A percentile compares a stretch with the other conserved stretches of the same genome.
Evolutionary conservation across 176 grass and related monocot genomes (phyloP).

Genomic region (Carex cristatella): DNA sequence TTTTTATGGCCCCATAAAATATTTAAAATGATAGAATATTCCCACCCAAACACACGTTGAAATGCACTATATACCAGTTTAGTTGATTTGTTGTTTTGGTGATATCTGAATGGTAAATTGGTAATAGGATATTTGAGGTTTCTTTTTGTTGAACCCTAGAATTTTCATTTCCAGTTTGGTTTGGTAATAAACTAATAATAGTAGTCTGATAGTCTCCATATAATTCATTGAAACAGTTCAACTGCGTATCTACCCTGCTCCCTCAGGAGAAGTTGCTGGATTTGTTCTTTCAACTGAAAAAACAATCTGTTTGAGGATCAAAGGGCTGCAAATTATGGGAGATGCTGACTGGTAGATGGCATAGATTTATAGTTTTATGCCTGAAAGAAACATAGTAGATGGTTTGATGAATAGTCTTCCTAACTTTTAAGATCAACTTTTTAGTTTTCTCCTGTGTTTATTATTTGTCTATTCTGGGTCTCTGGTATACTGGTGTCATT

Average conservation of each 20-base stretch:
- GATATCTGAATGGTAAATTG: neutral
- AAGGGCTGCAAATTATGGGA: neutral
- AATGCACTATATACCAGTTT: neutral
- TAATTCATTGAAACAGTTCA: conserved; percentile 56
- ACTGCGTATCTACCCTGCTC: conserved; percentile 51
- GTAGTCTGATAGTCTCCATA: neutral
- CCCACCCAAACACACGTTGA: neutral
- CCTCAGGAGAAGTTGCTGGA: conserved; percentile 41
- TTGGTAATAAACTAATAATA: neutral
- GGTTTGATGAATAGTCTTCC: neutral
- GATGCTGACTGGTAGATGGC: neutral
- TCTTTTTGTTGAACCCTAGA: neutral
- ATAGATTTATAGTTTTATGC: neutral
- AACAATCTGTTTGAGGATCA: neutral
- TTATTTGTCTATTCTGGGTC: neutral
- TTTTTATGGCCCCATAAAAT: neutral
- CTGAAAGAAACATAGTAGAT: neutral
- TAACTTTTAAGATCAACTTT: no score
- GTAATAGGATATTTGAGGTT: neutral
- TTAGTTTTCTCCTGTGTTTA: neutral
- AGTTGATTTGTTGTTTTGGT: neutral
- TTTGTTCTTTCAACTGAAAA: conserved; percentile 10
- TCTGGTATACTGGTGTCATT: no score
- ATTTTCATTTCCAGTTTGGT: neutral
- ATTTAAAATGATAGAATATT: neutral